These are phyloP conservation scores for Nannochloropsis gaditana DNA, from an alignment of 108 stramenopile species.

Conservation along the genomic window DNA sequence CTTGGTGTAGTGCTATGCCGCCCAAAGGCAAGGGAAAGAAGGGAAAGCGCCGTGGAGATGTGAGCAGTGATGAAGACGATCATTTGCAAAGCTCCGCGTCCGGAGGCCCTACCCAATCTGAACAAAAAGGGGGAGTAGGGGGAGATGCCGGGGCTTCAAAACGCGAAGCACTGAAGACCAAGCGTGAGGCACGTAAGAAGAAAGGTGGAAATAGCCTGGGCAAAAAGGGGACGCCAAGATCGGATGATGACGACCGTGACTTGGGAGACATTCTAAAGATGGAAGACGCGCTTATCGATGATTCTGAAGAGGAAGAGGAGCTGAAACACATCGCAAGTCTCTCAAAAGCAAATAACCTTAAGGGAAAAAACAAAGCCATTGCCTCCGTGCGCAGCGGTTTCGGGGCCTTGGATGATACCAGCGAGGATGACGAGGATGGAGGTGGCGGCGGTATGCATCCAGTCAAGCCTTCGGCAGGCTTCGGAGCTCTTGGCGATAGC, in stretches of 20 bases:
- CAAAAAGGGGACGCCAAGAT: not conserved
- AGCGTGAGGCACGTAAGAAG: not conserved
- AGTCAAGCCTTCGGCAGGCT: not conserved
- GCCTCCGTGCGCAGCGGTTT: not conserved
- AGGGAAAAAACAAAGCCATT: not conserved
- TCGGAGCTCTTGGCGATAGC: not conserved
- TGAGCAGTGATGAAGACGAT: constrained; percentile 26
- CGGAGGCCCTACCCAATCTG: not conserved
- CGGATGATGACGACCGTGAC: not conserved
- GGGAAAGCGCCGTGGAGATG: constrained; percentile 42
- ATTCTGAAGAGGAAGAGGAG: constrained; percentile 7
- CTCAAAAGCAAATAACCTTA: not conserved
- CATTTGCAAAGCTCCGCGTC: constrained; percentile 24
- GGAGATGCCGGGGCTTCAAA: not conserved
- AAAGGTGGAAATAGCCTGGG: constrained; percentile 1
- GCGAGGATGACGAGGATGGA: not conserved
- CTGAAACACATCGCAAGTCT: not conserved
- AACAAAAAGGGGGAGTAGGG: not conserved
- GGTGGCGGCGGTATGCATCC: not conserved
- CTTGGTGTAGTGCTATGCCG: constrained; percentile 22
- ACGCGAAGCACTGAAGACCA: not conserved
- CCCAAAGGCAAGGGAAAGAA: constrained; percentile 44
- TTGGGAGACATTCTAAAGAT: not conserved
- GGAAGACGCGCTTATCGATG: not conserved
- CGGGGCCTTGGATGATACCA: not conserved